These are phyloP conservation scores for Coniochaeta prunicola DNA, from an alignment of 2,329 filamentous ascomycete genomes.

Conservation along the genomic window DNA sequence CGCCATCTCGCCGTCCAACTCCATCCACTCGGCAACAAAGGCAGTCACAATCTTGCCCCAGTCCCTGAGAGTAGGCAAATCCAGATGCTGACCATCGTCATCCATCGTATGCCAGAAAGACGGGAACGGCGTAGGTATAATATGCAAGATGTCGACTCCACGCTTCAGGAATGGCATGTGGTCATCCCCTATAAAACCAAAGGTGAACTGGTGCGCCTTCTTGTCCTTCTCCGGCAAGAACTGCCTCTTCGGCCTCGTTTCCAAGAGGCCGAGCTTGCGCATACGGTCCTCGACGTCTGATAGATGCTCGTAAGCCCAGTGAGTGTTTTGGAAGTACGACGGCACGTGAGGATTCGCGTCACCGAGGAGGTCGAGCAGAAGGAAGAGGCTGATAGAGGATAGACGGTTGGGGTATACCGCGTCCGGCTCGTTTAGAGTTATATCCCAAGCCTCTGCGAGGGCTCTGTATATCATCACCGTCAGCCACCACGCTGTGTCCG, in stretches of 20 bases:
- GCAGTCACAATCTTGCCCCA: conserved; percentile 80
- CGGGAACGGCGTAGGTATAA: conserved; percentile 83
- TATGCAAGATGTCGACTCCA: conserved; percentile 81
- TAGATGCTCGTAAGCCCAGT: conserved; percentile 62
- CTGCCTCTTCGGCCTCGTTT: conserved; percentile 30
- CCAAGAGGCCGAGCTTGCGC: conserved; percentile 45
- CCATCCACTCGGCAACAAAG: conserved; percentile 90
- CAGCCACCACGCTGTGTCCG: neutral
- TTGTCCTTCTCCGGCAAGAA: conserved; percentile 65
- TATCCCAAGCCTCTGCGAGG: conserved; percentile 77
- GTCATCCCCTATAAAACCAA: conserved; percentile 66
- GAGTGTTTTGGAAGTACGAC: conserved; percentile 61
- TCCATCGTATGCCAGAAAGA: conserved; percentile 76
- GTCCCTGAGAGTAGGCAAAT: conserved; percentile 72
- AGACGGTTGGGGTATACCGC: conserved; percentile 72
- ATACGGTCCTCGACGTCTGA: conserved; percentile 50
- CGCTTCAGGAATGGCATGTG: conserved; percentile 84
- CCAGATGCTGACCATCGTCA: conserved; percentile 79
- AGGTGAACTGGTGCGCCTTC: conserved; percentile 35
- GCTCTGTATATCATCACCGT: conserved; percentile 34
- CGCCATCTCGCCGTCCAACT: conserved; percentile 40
- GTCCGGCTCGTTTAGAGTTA: conserved; percentile 57
- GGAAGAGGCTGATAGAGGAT: conserved; percentile 66
- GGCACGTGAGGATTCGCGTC: conserved; percentile 48
- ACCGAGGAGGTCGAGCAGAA: conserved; percentile 53